Percentiles rank a stretch among this genome's conserved stretches.
Conservation (phyloP, 177 flowering plant species). For the Telopea speciosissima region DNA sequence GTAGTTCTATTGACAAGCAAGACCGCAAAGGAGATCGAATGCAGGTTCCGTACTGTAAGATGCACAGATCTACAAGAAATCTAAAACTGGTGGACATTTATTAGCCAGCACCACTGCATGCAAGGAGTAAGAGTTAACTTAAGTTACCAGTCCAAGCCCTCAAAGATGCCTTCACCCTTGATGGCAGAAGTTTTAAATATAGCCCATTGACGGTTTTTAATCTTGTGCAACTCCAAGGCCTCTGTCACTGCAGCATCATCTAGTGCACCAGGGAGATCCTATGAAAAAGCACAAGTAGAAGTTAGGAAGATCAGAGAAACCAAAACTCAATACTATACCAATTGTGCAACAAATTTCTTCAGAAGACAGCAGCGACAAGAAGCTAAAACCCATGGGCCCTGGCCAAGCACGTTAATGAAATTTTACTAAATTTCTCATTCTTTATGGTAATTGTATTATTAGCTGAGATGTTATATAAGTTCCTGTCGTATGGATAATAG, state of each 20-base stretch:
- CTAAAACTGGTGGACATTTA: too few relatives aligned
- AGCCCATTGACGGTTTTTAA: constrained; percentile 89
- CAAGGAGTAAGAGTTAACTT: background rate
- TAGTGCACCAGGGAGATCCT: constrained; percentile 98
- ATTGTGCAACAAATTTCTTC: background rate
- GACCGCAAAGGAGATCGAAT: background rate
- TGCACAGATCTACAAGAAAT: background rate
- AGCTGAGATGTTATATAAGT: too few relatives aligned
- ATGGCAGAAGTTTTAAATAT: constrained; percentile 91
- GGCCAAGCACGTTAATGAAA: background rate
- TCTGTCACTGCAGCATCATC: constrained; percentile 95
- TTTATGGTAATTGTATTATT: too few relatives aligned
- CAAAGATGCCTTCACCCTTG: constrained; percentile 96
- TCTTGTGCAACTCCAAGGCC: constrained; percentile 89
- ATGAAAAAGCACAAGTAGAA: constrained; percentile 4
- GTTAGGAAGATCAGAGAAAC: background rate
- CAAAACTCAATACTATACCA: background rate
- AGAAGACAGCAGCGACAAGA: background rate
- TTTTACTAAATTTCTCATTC: too few relatives aligned
- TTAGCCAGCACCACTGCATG: background rate
- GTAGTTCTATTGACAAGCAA: background rate
- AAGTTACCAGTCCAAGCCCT: constrained; percentile 94
- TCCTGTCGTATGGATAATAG: background rate
- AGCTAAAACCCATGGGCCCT: background rate
- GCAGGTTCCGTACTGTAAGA: background rate